phyloP scores from a whole-genome alignment of 2,329 filamentous ascomycete species.

The Colletotrichum acutatum region DNA sequence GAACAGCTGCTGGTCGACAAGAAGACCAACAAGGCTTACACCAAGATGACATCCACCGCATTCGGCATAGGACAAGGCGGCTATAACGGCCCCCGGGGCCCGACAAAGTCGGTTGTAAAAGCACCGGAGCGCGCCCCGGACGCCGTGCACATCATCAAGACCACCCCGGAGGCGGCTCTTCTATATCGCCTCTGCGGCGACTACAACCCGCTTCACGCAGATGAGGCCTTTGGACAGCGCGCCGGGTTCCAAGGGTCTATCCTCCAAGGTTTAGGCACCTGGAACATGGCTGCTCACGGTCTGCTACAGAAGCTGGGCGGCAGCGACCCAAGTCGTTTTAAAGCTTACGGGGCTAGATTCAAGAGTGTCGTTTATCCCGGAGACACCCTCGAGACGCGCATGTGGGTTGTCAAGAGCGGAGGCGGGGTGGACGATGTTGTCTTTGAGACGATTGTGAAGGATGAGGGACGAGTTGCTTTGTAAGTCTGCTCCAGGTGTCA shows the following conservation, averaged over 20 bases:
- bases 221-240: constrained; percentile 52
- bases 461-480: constrained; percentile 50
- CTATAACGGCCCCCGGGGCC: constrained; percentile 54
- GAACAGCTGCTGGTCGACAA: constrained; percentile 52
- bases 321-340: constrained; percentile 52
- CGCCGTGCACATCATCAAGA: constrained; percentile 49
- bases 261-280: constrained; percentile 58
- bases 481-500: constrained; percentile 22
- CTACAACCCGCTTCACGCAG: constrained; percentile 59
- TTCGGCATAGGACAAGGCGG: constrained; percentile 59
- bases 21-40: constrained; percentile 50
- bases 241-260: constrained; percentile 59
- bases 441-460: constrained; percentile 53
- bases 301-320: constrained; percentile 52
- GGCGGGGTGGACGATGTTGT: constrained; percentile 47
- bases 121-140: constrained; percentile 50
- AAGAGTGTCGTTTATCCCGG: constrained; percentile 59
- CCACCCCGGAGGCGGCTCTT: constrained; percentile 50
- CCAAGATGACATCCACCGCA: constrained; percentile 50
- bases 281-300: constrained; percentile 58
- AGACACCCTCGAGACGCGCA: constrained; percentile 54
- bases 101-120: constrained; percentile 43
- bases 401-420: constrained; percentile 50
- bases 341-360: constrained; percentile 56
- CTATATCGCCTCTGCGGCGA: constrained; percentile 59